Percentiles rank a stretch among this genome's conserved stretches.
These are phyloP conservation scores for Fraxinus velutina DNA, from an alignment of 305 asterid genomes.

Conservation along the genomic window DNA sequence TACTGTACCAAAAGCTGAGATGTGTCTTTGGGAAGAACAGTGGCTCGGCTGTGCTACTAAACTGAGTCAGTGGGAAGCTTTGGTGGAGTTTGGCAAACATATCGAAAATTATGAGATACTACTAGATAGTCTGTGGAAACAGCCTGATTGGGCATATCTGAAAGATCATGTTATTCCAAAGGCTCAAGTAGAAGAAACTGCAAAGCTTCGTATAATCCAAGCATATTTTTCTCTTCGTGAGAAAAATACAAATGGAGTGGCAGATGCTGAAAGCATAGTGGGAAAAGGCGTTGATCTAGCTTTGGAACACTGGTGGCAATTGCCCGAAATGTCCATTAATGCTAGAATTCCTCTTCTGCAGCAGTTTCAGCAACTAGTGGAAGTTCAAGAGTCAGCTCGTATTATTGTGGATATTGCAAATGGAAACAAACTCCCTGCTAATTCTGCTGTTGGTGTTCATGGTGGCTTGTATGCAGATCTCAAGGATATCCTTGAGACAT, in stretches of 20 bases:
- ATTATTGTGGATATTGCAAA: constrained; percentile 86
- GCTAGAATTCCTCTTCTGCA: constrained; percentile 93
- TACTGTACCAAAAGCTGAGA: constrained; percentile 97
- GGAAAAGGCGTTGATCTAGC: constrained; percentile 98
- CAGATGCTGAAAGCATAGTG: constrained; percentile 87
- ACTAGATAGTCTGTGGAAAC: constrained; percentile 97
- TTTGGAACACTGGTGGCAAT: constrained; percentile 99
- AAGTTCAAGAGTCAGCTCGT: constrained; percentile 97
- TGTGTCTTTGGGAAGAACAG: constrained; percentile 99
- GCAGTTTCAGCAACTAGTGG: constrained; percentile 98
- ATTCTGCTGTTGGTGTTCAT: constrained; percentile 74
- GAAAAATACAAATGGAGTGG: constrained; percentile 82
- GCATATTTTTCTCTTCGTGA: constrained; percentile 98
- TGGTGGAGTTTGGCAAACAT: constrained; percentile 88
- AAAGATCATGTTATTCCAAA: constrained; percentile 92
- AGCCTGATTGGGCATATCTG: constrained; percentile 94
- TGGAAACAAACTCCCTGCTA: constrained; percentile 84
- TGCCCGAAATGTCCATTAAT: constrained; percentile 98
- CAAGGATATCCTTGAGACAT: constrained; percentile 97
- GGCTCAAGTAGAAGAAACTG: constrained; percentile 98
- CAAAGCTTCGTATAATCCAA: constrained; percentile 91
- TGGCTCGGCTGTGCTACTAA: constrained; percentile 95
- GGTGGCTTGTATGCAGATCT: constrained; percentile 89
- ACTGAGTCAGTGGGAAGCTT: constrained; percentile 98
- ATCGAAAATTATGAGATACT: constrained; percentile 93